Base-by-base conservation (phyloP, 768 basidiomycete genomes). In the Clathrus columnatus region DNA sequence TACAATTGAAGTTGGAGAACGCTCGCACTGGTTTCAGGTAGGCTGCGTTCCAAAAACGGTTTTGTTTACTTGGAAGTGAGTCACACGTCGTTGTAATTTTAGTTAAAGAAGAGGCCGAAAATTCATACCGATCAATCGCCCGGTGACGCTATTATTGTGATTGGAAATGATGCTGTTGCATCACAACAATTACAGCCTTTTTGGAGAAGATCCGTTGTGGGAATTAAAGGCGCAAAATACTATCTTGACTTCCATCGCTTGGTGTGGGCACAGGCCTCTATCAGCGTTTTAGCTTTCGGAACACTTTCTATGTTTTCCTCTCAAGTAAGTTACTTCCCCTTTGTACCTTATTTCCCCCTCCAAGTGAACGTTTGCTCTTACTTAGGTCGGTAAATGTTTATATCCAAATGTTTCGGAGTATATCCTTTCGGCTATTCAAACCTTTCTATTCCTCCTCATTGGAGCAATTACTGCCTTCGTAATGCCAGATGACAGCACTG, bases 351-450 rank as follows among this genome's bases (percentile, higher is more conserved):
- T 16, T 7, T 32, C 7, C 30, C 16, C 30, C 16, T 7, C 30
- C 7, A 32, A 32, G 7, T 16, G 7, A 32, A 32, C 7, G 30
- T 32, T 32, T 32, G 30, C 7, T n/a, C 20, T 47, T 18, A 11
- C 14, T 18, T 18, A 53, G 51, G 51, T 53, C 10, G 23, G 17
- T 29, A 26, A 26, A n/a, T 55, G 54, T 21, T 18, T 55, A 10
- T 55, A 28, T 24, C 54, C 54, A 11, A n/a, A 26, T 18, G 32
- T 55, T 14, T 30, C 54, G 7, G 54, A 55, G 28, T 55, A 55
- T 44, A 16, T 55, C 8, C 29, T 47, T 23, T 32, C 54, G 23
- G 16, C 46, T 7, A n/a, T 55, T 27, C 54, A 55, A 36, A 55
- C 54, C 16, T 43, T 43, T 10, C 30, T 55, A 20, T 28, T 55